Conservation (phyloP, 2,329 filamentous ascomycete species). For the Rosellinia necatrix region DNA sequence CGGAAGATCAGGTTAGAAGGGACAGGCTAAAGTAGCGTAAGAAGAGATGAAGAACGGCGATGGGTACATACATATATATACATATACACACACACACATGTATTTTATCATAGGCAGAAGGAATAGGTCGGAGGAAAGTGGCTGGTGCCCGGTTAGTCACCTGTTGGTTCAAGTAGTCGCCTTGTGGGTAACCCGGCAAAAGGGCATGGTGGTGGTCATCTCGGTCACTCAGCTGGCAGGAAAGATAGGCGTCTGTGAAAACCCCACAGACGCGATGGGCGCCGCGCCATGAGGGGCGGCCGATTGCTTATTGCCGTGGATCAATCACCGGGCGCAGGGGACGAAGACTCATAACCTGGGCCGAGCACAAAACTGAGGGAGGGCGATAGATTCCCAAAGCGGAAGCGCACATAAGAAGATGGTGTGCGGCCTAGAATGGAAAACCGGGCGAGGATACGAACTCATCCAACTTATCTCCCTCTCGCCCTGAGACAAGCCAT, state of each 20-base stretch:
- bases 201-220: constrained; percentile 37
- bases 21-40: constrained; percentile 31
- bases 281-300: constrained; percentile 22
- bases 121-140: constrained; percentile 25
- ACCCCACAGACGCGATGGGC: constrained; percentile 28
- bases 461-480: constrained; percentile 10
- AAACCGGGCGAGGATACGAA: constrained; percentile 33
- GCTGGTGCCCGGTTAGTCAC: constrained; percentile 40
- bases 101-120: constrained; percentile 34
- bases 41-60: constrained; percentile 25
- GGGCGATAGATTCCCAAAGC: constrained; percentile 21
- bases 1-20: constrained; percentile 30
- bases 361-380: constrained; percentile 22
- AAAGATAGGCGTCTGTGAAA: constrained; percentile 26
- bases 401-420: constrained; percentile 32
- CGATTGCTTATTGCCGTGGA: constrained; percentile 28
- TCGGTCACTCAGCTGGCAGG: constrained; percentile 30
- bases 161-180: constrained; percentile 39
- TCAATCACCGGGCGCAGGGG: constrained; percentile 28
- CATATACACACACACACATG: constrained; percentile 39
- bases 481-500: background rate
- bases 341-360: constrained; percentile 24
- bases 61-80: constrained; percentile 38
- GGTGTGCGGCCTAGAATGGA: constrained; percentile 33
- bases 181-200: constrained; percentile 38